Evolutionary conservation across 306 rosid genomes (phyloP).

Genomic region (Canavalia gladiata): DNA sequence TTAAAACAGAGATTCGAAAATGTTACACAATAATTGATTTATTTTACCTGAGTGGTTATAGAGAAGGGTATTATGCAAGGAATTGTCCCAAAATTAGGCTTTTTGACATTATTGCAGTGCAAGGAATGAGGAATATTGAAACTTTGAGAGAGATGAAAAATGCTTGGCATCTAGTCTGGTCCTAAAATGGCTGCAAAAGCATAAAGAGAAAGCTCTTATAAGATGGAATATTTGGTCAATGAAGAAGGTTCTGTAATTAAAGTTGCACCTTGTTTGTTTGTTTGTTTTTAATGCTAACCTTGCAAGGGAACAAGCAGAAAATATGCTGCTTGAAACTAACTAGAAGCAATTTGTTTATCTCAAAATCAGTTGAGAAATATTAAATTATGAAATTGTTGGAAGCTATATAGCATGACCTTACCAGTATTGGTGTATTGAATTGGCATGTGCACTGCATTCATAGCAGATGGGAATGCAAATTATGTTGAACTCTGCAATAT

Average conservation of each 20-base stretch:
- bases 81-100: constrained; percentile 4
- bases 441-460: background rate
- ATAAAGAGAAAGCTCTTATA: constrained; percentile 38
- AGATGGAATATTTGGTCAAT: constrained; percentile 47
- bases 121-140: constrained; percentile 52
- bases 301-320: background rate
- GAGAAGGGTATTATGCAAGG: background rate
- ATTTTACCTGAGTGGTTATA: background rate
- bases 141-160: constrained; percentile 41
- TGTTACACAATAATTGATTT: background rate
- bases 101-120: constrained; percentile 11
- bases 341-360: background rate
- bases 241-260: constrained; percentile 27
- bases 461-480: background rate
- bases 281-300: constrained; percentile 11
- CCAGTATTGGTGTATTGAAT: background rate
- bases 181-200: constrained; percentile 52
- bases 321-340: background rate
- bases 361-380: background rate
- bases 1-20: too few relatives aligned
- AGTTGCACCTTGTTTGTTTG: background rate
- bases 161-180: constrained; percentile 49
- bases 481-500: background rate
- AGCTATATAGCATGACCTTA: constrained; percentile 11
- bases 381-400: constrained; percentile 4